These are phyloP conservation scores for Striga asiatica DNA, from an alignment of 257 asterid species.

Conservation along the genomic window DNA sequence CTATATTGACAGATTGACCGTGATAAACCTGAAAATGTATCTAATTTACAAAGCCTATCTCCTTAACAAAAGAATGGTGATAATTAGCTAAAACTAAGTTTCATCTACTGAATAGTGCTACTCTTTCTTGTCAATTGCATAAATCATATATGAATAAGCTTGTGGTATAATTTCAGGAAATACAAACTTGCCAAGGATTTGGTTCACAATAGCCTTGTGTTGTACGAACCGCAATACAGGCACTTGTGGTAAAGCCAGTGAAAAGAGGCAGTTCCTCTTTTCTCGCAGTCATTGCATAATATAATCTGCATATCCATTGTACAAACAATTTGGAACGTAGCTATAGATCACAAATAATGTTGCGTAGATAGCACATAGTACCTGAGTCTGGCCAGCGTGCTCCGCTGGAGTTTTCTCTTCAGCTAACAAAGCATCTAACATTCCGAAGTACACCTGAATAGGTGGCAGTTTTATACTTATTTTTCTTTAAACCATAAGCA, in stretches of 20 bases:
- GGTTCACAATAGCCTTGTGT: conserved; percentile 57
- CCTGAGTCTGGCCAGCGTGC: conserved; percentile 66
- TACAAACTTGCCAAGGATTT: conserved; percentile 13
- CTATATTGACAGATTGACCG: conserved; percentile 13
- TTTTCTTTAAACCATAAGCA: not conserved
- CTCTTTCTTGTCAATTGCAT: conserved; percentile 10
- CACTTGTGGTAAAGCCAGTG: conserved; percentile 89
- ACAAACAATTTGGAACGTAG: not conserved
- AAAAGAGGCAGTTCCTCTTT: conserved; percentile 56
- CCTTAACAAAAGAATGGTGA: not conserved
- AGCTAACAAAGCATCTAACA: conserved; percentile 73
- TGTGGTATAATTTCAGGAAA: not conserved
- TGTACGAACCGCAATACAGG: conserved; percentile 67
- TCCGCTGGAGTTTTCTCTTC: conserved; percentile 77
- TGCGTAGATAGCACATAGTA: conserved; percentile 18
- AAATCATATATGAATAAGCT: conserved; percentile 11
- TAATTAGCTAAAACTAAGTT: not conserved
- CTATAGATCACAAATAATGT: conserved; percentile 5
- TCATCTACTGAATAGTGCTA: no score
- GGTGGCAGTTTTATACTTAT: not conserved
- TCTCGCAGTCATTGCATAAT: conserved; percentile 83
- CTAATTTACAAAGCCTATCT: conserved; percentile 13
- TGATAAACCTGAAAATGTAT: conserved; percentile 6
- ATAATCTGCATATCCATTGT: conserved; percentile 40
- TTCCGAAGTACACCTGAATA: conserved; percentile 61